Base-by-base conservation (phyloP, 805 yeast genomes). In the Ogataea pignaliae region DNA sequence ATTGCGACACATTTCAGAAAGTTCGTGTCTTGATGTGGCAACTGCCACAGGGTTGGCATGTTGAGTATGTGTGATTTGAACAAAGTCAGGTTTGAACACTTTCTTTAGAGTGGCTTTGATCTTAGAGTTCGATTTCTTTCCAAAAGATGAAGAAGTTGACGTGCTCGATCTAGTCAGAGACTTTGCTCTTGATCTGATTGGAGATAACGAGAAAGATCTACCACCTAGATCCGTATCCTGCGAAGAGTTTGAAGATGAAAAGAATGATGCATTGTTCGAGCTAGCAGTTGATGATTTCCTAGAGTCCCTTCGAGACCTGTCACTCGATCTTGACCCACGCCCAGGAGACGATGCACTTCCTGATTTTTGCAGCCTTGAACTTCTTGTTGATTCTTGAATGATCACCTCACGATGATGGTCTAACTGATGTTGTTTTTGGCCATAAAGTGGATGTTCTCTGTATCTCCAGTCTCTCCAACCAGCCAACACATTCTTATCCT, bases 381-480 rank as follows among this genome's bases (percentile, higher is more conserved):
- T 21, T 4, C 26, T 21, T 21, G 26, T 21, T 30, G 33, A 9
- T 9, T 30, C 33, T 5, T 30, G 13, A 30, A 13, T 6, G 13
- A 13, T 6, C 3, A 12, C 14, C 14, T n/a, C 14, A 12, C 33
- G 13, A 6, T 30, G 5, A 30, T 30, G 33, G 26, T 21, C 26
- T 7, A 21, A 21, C 10, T 10, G 41, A 3, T n/a, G 36, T 39
- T 50, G 36, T 34, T 46, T 41, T 36, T 41, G 33, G 0, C 66
- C 63, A 56, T 83, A 83, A 31, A 85, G 60, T 1, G 91, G 87
- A 62, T 84, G 89, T 41, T 75, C 76, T 48, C 87, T 74, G 55
- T 75, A 83, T 56, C 87, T 84, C 95, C 96, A 88, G 61, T 88
- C 96, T 59, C 96, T 73, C 97, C 97, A 88, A 10, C 91, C 84